Evolutionary conservation across 1,284 basidiomycete species (phyloP), one percentile per base, ranked within the genome.

Genomic region (Sanghuangporus baumii): DNA sequence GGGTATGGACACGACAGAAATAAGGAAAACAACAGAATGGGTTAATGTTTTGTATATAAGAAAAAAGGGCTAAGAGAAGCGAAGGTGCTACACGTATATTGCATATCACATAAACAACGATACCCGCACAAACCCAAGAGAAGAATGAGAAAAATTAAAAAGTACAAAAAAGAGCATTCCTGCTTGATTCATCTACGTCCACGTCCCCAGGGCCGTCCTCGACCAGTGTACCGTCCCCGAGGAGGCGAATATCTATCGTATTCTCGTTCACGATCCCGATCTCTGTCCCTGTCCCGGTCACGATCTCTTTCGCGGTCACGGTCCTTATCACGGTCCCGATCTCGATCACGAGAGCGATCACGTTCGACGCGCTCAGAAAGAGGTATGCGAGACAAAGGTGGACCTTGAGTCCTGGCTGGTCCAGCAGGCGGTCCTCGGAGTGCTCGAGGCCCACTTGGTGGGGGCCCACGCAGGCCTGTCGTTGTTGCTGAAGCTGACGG

Each of bases 361-460:
- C 75, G 67, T 18, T 79, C 78, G 9, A 47, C n/a, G 11, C 76
- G 72, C 65, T 78, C 78, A 1, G 78, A 79, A 8, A 78, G 79
- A 7, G 80, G 82, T 6, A 79, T 80, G 1, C 79, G 69, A 34
- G 54, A 38, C 60, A 48, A 60, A 43, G 59, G 47, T 6, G 71
- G 61, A n/a, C 9, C 16, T n/a, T 69, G 55, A 26, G 70, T 69
- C 12, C 68, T 67, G 3, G 69, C 62, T 20, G 46, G 64, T 34
- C 62, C 57, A 41, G 46, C 62, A 52, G 38, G 65, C 55, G 70
- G 68, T 57, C 58, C 69, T 64, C 69, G 65, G 16, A 73, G 73
- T 47, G 83, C 83, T 23, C 82, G 78, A 0, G 84, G 84, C 0
- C 78, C 83, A 47, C 78, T 81, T 1, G 84, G 83, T 14, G 79